Evolutionary conservation across 345 rosid genomes (phyloP).

Genomic region (Litchi chinensis): DNA sequence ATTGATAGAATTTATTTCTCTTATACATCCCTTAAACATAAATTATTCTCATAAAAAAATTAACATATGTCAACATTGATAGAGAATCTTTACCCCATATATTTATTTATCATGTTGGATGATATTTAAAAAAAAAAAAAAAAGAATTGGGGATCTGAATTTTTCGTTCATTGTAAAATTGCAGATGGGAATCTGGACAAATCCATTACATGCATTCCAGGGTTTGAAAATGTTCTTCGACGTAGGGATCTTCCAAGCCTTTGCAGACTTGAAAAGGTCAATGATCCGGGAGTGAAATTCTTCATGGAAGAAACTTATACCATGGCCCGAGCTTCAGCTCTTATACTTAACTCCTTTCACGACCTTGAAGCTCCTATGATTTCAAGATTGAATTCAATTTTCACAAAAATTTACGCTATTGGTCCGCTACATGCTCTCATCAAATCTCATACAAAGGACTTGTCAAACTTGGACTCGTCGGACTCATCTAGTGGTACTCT

Average conservation of each 20-base stretch:
- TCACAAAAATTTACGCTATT: conserved; percentile 30
- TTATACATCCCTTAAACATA: too few relatives aligned
- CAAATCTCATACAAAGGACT: not conserved
- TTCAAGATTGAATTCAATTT: conserved; percentile 15
- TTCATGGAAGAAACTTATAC: not conserved
- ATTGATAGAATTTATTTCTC: too few relatives aligned
- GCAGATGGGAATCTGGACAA: conserved; percentile 19
- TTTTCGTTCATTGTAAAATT: not conserved
- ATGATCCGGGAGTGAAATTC: not conserved
- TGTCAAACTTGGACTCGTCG: conserved; percentile 20
- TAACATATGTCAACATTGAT: too few relatives aligned
- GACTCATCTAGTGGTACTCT: conserved; percentile 25
- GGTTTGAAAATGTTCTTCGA: conserved; percentile 17
- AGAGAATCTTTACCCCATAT: too few relatives aligned
- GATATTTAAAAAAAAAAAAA: too few relatives aligned
- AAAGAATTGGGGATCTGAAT: too few relatives aligned
- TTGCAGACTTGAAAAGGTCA: not conserved
- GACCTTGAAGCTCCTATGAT: conserved; percentile 37
- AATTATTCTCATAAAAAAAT: too few relatives aligned
- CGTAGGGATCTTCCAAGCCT: conserved; percentile 23
- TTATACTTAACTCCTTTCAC: conserved; percentile 47
- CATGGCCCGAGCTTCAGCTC: conserved; percentile 27
- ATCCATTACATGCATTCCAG: conserved; percentile 20
- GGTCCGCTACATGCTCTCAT: conserved; percentile 39
- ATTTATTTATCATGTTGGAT: too few relatives aligned